phyloP scores from a whole-genome alignment of 805 yeast species.

The Schwanniomyces pseudopolymorphus region DNA sequence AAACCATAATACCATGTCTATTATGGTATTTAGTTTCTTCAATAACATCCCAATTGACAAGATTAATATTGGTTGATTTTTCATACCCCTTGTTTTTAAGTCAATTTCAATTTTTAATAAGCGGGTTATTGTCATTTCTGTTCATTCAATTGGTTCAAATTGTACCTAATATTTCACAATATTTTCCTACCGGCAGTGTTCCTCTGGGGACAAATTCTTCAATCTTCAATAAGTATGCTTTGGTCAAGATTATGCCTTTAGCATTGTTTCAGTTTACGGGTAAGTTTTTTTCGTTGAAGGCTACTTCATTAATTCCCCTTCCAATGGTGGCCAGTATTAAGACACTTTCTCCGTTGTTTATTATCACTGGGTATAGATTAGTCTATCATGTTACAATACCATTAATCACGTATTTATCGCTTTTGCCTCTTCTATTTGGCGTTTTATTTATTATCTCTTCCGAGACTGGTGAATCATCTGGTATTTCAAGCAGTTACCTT shows the following conservation, averaged over 20 bases:
- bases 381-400: conserved; percentile 53
- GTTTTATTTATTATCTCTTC: conserved; percentile 49
- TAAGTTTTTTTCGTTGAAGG: conserved; percentile 59
- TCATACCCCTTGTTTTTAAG: conserved; percentile 64
- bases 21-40: conserved; percentile 65
- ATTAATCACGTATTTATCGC: conserved; percentile 48
- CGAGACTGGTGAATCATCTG: conserved; percentile 1
- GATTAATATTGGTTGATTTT: conserved; percentile 51
- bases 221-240: conserved; percentile 25
- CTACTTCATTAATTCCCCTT: conserved; percentile 63
- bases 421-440: conserved; percentile 53
- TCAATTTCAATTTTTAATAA: conserved; percentile 60
- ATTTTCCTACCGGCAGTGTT: conserved; percentile 56
- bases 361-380: conserved; percentile 55
- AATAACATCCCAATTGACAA: conserved; percentile 63
- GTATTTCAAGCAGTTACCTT: conserved; percentile 8
- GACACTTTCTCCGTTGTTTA: conserved; percentile 62
- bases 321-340: conserved; percentile 72
- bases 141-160: conserved; percentile 35
- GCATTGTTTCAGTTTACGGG: conserved; percentile 68
- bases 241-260: conserved; percentile 56
- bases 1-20: conserved; percentile 45
- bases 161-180: conserved; percentile 25
- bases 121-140: conserved; percentile 41
- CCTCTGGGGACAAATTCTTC: conserved; percentile 36